Percentiles rank a stretch among this genome's conserved stretches.
phyloP scores from a whole-genome alignment of 106 monocot species.

The Vanilla planifolia region DNA sequence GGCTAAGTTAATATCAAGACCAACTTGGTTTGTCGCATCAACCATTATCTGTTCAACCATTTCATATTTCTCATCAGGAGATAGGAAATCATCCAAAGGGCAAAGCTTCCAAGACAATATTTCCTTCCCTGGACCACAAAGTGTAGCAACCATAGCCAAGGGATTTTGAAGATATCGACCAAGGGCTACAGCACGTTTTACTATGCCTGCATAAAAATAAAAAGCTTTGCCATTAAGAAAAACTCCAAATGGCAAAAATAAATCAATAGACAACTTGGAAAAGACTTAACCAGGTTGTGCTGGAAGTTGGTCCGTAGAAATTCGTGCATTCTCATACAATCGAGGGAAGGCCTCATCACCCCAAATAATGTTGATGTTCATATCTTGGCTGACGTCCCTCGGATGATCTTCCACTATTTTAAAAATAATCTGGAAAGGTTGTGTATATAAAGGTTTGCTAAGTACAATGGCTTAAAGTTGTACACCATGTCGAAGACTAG shows the following conservation, averaged over 20 bases:
- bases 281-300: constrained; percentile 62
- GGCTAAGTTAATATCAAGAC: constrained; percentile 89
- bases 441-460: not conserved
- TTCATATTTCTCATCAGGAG: constrained; percentile 89
- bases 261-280: not conserved
- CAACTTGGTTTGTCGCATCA: constrained; percentile 90
- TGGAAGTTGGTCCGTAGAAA: constrained; percentile 88
- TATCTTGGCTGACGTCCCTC: constrained; percentile 66
- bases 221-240: not conserved
- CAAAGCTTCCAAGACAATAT: constrained; percentile 96
- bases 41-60: constrained; percentile 97
- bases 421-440: constrained; percentile 59
- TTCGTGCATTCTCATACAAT: constrained; percentile 77
- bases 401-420: constrained; percentile 95
- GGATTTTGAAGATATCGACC: constrained; percentile 94
- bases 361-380: constrained; percentile 56
- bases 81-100: constrained; percentile 65
- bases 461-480: not conserved
- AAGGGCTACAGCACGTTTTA: constrained; percentile 89
- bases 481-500: too few species aligned
- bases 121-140: constrained; percentile 88
- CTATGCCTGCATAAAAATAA: constrained; percentile 56
- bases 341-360: constrained; percentile 88
- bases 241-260: not conserved
- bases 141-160: constrained; percentile 92